Evolutionary conservation across 1,284 basidiomycete species (phyloP).

Genomic region (Ganoderma multipileum): DNA sequence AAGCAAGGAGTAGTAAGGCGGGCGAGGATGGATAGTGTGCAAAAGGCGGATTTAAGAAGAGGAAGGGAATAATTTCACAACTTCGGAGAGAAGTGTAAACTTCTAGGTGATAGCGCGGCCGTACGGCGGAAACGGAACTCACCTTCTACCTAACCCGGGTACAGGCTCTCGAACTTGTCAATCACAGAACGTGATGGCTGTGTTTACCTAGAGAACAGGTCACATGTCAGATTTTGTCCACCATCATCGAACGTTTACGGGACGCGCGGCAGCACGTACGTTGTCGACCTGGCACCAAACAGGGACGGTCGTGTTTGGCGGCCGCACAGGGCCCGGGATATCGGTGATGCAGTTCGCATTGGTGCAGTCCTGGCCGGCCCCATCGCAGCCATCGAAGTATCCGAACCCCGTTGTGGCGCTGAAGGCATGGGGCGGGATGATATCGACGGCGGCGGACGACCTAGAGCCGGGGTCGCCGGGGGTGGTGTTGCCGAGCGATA

Average conservation of each 20-base stretch:
- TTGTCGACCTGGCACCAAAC: neutral
- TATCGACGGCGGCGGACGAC: neutral
- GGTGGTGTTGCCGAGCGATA: neutral
- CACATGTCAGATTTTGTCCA: neutral
- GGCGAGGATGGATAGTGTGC: neutral
- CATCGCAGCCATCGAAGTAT: neutral
- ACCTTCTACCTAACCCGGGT: too few relatives aligned
- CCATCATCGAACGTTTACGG: too few relatives aligned
- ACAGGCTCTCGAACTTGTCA: too few relatives aligned
- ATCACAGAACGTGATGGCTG: neutral
- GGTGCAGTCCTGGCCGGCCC: neutral
- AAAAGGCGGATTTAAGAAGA: slow-evolving; percentile 1
- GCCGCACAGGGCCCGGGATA: neutral
- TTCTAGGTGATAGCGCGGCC: too few relatives aligned
- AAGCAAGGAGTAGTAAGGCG: neutral
- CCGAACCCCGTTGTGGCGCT: neutral
- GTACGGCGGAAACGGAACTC: too few relatives aligned
- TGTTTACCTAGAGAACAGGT: neutral
- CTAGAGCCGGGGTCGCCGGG: neutral
- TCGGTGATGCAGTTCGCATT: neutral
- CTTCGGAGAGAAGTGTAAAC: too few relatives aligned
- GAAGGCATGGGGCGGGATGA: neutral
- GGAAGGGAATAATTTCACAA: slow-evolving; percentile 29
- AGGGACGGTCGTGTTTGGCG: neutral
- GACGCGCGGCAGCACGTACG: neutral